Evolutionary conservation across 116 monocot genomes (phyloP).

Genomic region (Posidonia oceanica): DNA sequence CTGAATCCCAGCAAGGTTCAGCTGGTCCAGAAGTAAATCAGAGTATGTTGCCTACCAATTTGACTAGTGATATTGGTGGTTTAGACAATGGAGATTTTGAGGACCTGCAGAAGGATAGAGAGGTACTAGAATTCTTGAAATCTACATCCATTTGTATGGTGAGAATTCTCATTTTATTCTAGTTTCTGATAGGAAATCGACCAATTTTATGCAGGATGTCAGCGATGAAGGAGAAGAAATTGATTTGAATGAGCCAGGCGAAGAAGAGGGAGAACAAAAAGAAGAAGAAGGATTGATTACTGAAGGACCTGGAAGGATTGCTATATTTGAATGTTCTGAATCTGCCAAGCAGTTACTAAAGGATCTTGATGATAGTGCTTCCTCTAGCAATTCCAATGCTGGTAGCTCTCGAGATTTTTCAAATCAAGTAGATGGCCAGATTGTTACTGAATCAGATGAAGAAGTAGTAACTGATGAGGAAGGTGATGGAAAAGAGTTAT

Average conservation of each 20-base stretch:
- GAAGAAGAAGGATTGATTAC: slow-evolving; percentile 13
- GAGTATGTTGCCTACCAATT: neutral
- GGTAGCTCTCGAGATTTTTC: slow-evolving; percentile 17
- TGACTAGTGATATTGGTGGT: neutral
- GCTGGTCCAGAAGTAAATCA: too few species aligned
- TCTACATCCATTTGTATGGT: neutral
- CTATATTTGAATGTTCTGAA: slow-evolving; percentile 27
- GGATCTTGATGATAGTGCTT: slow-evolving; percentile 33
- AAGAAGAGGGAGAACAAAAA: slow-evolving; percentile 14
- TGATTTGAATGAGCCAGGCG: neutral
- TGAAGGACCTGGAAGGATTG: slow-evolving; percentile 27
- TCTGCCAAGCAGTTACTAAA: slow-evolving; percentile 30
- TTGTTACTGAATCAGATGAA: slow-evolving; percentile 37
- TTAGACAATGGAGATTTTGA: neutral
- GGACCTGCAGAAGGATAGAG: slow-evolving; percentile 1
- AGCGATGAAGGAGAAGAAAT: slow-evolving; percentile 20
- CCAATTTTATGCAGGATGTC: neutral
- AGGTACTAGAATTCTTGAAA: neutral
- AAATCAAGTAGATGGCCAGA: slow-evolving; percentile 27
- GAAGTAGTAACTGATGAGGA: slow-evolving; percentile 44
- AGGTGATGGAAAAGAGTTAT: slow-evolving; percentile 26
- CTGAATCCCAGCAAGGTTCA: neutral
- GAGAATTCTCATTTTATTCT: neutral
- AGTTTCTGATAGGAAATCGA: neutral
- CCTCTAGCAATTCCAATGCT: slow-evolving; percentile 9